phyloP scores from a whole-genome alignment of 257 asterid genomes.

The Solanum chmielewskii region DNA sequence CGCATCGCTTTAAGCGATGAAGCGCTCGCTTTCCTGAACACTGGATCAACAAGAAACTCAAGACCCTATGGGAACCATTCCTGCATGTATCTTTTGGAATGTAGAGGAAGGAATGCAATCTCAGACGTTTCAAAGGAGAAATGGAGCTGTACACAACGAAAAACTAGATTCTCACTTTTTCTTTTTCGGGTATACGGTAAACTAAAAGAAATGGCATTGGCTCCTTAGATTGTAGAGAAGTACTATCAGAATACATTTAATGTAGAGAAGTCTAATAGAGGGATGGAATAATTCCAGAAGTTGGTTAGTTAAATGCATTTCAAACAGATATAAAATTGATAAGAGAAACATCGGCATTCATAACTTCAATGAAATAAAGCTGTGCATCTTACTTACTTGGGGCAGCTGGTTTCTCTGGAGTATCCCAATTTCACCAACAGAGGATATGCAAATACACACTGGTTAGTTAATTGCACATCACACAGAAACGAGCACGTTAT shows the following conservation, averaged over 20 bases:
- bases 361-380: not conserved
- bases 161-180: not conserved
- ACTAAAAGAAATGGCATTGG: not conserved
- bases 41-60: not conserved
- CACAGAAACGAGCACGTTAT: not conserved
- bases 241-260: not conserved
- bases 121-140: not conserved
- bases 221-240: not conserved
- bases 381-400: constrained; percentile 44
- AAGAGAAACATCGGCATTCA: not conserved
- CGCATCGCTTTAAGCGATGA: no score
- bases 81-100: not conserved
- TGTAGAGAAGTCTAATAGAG: not conserved
- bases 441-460: constrained; percentile 33
- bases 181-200: not conserved
- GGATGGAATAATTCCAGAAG: not conserved
- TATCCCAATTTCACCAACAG: constrained; percentile 23
- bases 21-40: no score
- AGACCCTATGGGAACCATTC: not conserved
- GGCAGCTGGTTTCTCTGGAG: constrained; percentile 86
- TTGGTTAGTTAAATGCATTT: not conserved
- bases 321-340: not conserved
- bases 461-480: constrained; percentile 19
- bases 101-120: not conserved
- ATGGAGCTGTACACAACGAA: not conserved